Conservation (phyloP, 495 filamentous ascomycete species). For the Aspergillus biplanus region DNA sequence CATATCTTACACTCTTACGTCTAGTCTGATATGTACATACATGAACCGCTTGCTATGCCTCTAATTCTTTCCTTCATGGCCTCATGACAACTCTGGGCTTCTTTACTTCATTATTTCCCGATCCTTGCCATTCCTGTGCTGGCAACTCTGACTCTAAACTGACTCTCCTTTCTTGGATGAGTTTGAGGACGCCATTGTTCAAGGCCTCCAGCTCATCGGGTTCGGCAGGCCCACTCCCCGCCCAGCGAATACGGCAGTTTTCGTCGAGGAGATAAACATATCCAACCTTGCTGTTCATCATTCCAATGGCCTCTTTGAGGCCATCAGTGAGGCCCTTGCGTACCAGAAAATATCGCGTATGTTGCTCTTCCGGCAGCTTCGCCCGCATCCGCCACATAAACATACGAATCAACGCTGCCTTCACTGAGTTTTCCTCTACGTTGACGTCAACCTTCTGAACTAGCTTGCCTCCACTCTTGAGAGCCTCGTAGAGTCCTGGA, state of each 20-base stretch:
- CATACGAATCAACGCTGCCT: slow-evolving; percentile 70
- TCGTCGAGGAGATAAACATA: slow-evolving; percentile 93
- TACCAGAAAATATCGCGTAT: slow-evolving; percentile 83
- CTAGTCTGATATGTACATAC: slow-evolving; percentile 29
- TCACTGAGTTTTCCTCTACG: slow-evolving; percentile 77
- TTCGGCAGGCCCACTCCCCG: slow-evolving; percentile 78
- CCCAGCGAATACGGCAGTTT: slow-evolving; percentile 91
- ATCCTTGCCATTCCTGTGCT: slow-evolving; percentile 22
- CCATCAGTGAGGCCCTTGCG: slow-evolving; percentile 71
- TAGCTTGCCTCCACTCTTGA: slow-evolving; percentile 41
- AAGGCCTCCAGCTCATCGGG: slow-evolving; percentile 71
- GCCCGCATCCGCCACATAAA: slow-evolving; percentile 67
- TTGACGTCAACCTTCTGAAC: slow-evolving; percentile 85
- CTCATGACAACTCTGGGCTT: slow-evolving; percentile 30
- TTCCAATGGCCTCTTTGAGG: slow-evolving; percentile 75
- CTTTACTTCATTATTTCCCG: slow-evolving; percentile 10
- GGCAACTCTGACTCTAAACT: slow-evolving; percentile 31
- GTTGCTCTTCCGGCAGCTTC: slow-evolving; percentile 59
- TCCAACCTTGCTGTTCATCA: slow-evolving; percentile 87
- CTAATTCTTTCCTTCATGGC: slow-evolving; percentile 16
- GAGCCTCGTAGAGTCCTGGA: slow-evolving; percentile 59
- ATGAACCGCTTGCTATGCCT: slow-evolving; percentile 19
- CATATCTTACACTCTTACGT: slow-evolving; percentile 20
- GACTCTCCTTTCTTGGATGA: slow-evolving; percentile 62
- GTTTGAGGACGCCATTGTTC: slow-evolving; percentile 65